Conservation (phyloP, 495 filamentous ascomycete genomes). For the Penicillium silybi region DNA sequence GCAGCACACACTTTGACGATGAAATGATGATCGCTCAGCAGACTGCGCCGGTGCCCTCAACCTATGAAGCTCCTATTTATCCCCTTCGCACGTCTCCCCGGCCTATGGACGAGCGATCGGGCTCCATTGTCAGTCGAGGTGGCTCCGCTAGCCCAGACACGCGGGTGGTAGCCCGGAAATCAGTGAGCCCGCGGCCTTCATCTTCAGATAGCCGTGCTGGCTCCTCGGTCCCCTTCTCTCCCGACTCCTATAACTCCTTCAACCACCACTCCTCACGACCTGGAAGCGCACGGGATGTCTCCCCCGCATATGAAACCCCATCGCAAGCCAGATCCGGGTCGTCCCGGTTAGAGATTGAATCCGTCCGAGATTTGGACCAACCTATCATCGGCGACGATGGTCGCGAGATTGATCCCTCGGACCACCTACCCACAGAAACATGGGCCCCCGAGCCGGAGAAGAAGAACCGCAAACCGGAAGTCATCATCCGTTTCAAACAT, state of each 20-base stretch:
- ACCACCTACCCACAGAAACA: slow-evolving; percentile 83
- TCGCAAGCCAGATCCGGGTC: slow-evolving; percentile 38
- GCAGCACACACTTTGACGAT: slow-evolving; percentile 33
- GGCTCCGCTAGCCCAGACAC: slow-evolving; percentile 59
- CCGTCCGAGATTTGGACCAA: slow-evolving; percentile 29
- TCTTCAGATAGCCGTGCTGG: slow-evolving; percentile 45
- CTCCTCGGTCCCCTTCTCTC: slow-evolving; percentile 76
- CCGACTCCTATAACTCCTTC: slow-evolving; percentile 64
- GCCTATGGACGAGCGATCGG: slow-evolving; percentile 23
- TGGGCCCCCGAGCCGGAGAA: slow-evolving; percentile 93
- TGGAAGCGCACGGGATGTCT: slow-evolving; percentile 26
- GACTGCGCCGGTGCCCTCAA: slow-evolving; percentile 12
- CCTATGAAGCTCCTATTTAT: slow-evolving; percentile 28
- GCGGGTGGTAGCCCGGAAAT: slow-evolving; percentile 61
- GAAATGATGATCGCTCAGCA: slow-evolving; percentile 22
- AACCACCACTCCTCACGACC: slow-evolving; percentile 41
- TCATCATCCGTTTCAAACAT: slow-evolving; percentile 50
- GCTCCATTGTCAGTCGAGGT: slow-evolving; percentile 11
- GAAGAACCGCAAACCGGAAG: slow-evolving; percentile 59
- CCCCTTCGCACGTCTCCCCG: slow-evolving; percentile 37
- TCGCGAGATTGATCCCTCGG: slow-evolving; percentile 83
- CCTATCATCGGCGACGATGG: slow-evolving; percentile 80
- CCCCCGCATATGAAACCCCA: slow-evolving; percentile 41
- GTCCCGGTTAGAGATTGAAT: slow-evolving; percentile 32
- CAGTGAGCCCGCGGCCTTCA: slow-evolving; percentile 71